These are phyloP conservation scores for Candida parachauliodes DNA, from an alignment of 805 yeast genomes.

Conservation along the genomic window DNA sequence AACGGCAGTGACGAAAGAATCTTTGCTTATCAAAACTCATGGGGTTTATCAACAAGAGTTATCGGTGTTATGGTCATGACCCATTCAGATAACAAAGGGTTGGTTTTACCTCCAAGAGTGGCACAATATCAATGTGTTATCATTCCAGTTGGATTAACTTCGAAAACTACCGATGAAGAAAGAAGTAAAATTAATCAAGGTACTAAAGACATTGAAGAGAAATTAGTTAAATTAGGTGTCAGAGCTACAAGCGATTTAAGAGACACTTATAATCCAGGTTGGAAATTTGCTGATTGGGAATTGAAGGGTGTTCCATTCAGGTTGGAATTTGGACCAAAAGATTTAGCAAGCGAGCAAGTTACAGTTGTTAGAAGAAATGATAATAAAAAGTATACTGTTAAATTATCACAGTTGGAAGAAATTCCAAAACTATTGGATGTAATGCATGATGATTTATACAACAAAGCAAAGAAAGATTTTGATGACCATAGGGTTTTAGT, in stretches of 20 bases:
- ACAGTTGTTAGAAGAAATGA: slow-evolving; percentile 92
- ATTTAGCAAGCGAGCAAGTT: slow-evolving; percentile 73
- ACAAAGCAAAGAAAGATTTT: slow-evolving; percentile 74
- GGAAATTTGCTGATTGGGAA: slow-evolving; percentile 98
- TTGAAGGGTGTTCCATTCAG: slow-evolving; percentile 93
- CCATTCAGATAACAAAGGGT: slow-evolving; percentile 97
- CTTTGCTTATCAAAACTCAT: slow-evolving; percentile 92
- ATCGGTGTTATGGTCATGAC: slow-evolving; percentile 99
- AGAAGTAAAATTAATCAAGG: slow-evolving; percentile 67
- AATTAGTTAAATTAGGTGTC: slow-evolving; percentile 57
- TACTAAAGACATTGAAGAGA: slow-evolving; percentile 64
- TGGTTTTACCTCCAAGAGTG: slow-evolving; percentile 96
- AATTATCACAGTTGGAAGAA: slow-evolving; percentile 58
- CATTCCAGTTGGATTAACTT: slow-evolving; percentile 92
- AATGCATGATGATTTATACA: slow-evolving; percentile 72
- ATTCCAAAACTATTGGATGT: slow-evolving; percentile 77
- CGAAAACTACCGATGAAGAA: slow-evolving; percentile 75
- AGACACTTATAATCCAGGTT: slow-evolving; percentile 94
- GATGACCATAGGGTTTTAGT: slow-evolving; percentile 82
- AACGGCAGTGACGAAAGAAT: slow-evolving; percentile 85
- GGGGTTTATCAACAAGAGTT: slow-evolving; percentile 98
- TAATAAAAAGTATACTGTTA: slow-evolving; percentile 67
- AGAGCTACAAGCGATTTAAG: slow-evolving; percentile 85
- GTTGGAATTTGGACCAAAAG: slow-evolving; percentile 95
- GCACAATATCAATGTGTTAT: slow-evolving; percentile 90